phyloP scores from a whole-genome alignment of 2,329 filamentous ascomycete genomes.

The Aspergillus vadensis region DNA sequence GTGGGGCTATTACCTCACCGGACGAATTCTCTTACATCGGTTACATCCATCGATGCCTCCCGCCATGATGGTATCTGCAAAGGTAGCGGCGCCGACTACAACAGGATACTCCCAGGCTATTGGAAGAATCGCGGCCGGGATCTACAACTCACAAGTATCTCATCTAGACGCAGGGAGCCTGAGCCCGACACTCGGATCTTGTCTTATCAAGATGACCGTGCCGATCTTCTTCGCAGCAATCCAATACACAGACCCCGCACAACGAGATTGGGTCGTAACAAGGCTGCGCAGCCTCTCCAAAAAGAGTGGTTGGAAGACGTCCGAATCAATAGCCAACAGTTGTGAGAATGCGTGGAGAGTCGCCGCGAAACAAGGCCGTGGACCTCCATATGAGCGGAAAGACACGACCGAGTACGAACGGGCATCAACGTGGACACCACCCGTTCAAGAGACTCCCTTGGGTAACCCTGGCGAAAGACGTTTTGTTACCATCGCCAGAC shows the following conservation, averaged over 20 bases:
- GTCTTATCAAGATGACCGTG: constrained; percentile 79
- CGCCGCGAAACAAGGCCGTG: constrained; percentile 70
- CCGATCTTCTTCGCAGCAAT: constrained; percentile 85
- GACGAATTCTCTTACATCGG: constrained; percentile 77
- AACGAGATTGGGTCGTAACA: constrained; percentile 76
- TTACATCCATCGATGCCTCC: constrained; percentile 89
- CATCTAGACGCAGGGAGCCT: constrained; percentile 53
- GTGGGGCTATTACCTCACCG: constrained; percentile 86
- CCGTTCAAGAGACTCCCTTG: constrained; percentile 16
- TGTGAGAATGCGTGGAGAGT: constrained; percentile 85
- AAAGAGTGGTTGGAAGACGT: constrained; percentile 85
- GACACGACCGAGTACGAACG: constrained; percentile 21
- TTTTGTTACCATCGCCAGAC: constrained; percentile 63
- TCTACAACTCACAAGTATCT: constrained; percentile 49
- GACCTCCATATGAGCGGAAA: constrained; percentile 67
- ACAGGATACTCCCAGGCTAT: constrained; percentile 70
- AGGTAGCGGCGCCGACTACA: constrained; percentile 73
- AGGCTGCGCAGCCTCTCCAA: constrained; percentile 74
- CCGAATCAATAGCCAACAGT: constrained; percentile 75
- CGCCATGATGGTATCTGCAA: constrained; percentile 82
- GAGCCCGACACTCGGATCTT: constrained; percentile 76
- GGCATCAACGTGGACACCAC: constrained; percentile 6
- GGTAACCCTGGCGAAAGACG: constrained; percentile 49
- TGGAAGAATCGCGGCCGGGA: constrained; percentile 76
- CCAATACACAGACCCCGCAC: constrained; percentile 69